Conservation (phyloP, 257 asterid species). For the Nicotiana obtusifolia region DNA sequence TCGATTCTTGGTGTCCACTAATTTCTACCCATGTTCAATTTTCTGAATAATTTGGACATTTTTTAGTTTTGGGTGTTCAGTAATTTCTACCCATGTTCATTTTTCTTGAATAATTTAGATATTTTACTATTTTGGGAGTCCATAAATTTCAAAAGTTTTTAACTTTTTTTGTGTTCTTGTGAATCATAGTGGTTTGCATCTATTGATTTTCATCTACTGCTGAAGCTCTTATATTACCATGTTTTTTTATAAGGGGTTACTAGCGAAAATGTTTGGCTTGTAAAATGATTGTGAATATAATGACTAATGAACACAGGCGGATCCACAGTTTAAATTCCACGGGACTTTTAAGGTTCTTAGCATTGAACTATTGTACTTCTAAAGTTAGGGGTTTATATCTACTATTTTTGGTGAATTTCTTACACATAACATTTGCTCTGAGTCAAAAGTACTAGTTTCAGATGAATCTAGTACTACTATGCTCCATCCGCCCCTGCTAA, state of each 20-base stretch:
- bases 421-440: too few species aligned
- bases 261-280: neutral
- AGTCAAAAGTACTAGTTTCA: too few species aligned
- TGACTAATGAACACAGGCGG: neutral
- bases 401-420: too few species aligned
- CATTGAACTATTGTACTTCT: too few species aligned
- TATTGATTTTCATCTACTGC: neutral
- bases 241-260: neutral
- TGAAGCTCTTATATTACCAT: neutral
- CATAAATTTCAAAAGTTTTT: neutral
- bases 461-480: too few species aligned
- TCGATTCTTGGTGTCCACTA: neutral
- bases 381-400: too few species aligned
- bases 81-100: neutral
- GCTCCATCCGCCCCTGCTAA: too few species aligned
- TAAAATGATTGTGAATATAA: neutral
- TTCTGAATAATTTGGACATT: neutral
- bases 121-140: neutral
- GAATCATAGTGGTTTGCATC: neutral
- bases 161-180: neutral
- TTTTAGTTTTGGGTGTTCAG: neutral
- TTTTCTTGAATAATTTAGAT: neutral
- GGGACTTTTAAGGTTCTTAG: too few species aligned
- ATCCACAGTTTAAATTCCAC: too few species aligned
- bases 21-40: neutral